Evolutionary conservation across 2,329 filamentous ascomycete genomes (phyloP).

Genomic region (Aspergillus brasiliensis): DNA sequence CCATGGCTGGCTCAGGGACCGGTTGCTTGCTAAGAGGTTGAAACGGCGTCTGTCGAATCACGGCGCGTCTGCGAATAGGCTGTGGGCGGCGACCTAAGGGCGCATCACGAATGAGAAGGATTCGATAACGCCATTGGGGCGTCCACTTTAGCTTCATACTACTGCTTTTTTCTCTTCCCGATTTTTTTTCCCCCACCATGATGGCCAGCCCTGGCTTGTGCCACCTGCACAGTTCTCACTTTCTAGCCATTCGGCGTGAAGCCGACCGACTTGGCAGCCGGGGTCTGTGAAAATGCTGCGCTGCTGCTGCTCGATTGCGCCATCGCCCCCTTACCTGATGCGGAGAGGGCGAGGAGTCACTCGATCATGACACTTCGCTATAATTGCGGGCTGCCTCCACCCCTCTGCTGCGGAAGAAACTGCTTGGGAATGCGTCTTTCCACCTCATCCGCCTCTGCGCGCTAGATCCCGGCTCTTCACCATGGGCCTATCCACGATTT

Average conservation of each 20-base stretch:
- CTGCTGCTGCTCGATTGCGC: not conserved
- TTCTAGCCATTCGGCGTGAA: not conserved
- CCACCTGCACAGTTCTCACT: not conserved
- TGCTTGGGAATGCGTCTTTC: not conserved
- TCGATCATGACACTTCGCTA: not conserved
- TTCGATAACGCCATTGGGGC: not conserved
- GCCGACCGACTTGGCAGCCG: not conserved
- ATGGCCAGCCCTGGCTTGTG: not conserved
- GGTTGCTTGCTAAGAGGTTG: not conserved
- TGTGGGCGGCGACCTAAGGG: not conserved
- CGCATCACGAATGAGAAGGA: not conserved
- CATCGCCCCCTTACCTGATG: not conserved
- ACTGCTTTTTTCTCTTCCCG: not conserved
- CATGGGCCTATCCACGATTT: slow-evolving; percentile 6
- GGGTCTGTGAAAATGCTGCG: not conserved
- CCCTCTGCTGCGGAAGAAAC: not conserved
- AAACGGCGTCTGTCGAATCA: not conserved
- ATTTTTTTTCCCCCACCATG: not conserved
- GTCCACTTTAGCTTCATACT: not conserved
- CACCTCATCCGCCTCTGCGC: not conserved
- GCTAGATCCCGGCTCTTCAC: not conserved
- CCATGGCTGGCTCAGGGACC: not conserved
- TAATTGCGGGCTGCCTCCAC: not conserved
- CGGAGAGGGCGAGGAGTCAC: not conserved
- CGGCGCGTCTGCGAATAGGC: not conserved